Conservation (phyloP, 768 basidiomycete genomes). For the Lentinus brumalis region DNA sequence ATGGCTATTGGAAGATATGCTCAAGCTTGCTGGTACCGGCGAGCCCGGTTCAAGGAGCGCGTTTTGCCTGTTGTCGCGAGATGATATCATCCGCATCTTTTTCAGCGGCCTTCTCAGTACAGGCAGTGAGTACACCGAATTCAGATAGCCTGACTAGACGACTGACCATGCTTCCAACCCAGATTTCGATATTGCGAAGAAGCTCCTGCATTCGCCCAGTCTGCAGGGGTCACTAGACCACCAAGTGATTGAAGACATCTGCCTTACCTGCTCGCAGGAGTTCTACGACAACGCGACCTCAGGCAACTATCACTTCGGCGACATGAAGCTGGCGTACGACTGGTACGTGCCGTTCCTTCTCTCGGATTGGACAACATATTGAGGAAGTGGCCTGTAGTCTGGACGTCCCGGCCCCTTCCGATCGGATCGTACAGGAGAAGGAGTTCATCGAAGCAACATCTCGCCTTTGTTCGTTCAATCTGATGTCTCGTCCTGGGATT, state of each 20-base stretch:
- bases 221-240: slow-evolving; percentile 50
- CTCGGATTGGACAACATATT: slow-evolving; percentile 3
- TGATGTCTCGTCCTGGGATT: slow-evolving; percentile 72
- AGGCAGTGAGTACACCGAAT: slow-evolving; percentile 70
- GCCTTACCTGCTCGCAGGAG: slow-evolving; percentile 79
- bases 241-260: slow-evolving; percentile 70
- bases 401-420: slow-evolving; percentile 67
- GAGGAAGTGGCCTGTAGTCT: slow-evolving; percentile 50
- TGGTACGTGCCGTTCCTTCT: slow-evolving; percentile 56
- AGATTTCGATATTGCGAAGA: slow-evolving; percentile 73
- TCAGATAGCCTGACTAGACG: neutral
- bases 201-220: slow-evolving; percentile 53
- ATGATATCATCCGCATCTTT: slow-evolving; percentile 82
- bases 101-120: slow-evolving; percentile 83
- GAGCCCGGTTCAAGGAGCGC: slow-evolving; percentile 71
- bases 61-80: slow-evolving; percentile 70
- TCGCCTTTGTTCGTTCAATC: slow-evolving; percentile 89
- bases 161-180: slow-evolving; percentile 4
- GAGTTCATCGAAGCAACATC: slow-evolving; percentile 99
- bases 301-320: slow-evolving; percentile 89
- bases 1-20: slow-evolving; percentile 88
- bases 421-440: slow-evolving; percentile 65
- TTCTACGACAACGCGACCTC: slow-evolving; percentile 94
- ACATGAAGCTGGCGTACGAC: slow-evolving; percentile 96
- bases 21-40: slow-evolving; percentile 68